These are phyloP conservation scores for Xylaria sp. DNA, from an alignment of 2,329 filamentous ascomycete genomes.

Conservation along the genomic window DNA sequence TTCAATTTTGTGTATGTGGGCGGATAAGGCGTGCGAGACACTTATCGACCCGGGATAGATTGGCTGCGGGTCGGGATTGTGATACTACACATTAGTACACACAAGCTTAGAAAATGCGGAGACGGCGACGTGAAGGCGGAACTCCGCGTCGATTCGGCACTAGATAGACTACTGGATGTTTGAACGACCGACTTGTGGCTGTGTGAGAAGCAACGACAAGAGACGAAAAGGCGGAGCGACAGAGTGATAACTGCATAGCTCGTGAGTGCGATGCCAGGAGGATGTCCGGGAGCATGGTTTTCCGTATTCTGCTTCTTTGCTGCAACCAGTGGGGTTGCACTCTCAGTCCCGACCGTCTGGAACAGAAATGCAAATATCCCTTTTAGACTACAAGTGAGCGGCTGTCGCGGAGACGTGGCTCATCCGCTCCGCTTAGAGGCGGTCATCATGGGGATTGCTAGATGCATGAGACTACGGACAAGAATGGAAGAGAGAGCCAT, in stretches of 20 bases:
- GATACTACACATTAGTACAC: conserved; percentile 2
- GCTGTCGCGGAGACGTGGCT: conserved; percentile 31
- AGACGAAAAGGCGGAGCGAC: conserved; percentile 31
- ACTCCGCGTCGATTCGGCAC: neutral
- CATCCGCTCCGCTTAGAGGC: conserved; percentile 25
- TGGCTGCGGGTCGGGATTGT: conserved; percentile 20
- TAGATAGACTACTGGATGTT: conserved; percentile 16
- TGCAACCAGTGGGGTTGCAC: conserved; percentile 28
- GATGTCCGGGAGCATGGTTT: conserved; percentile 17
- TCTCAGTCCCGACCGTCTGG: conserved; percentile 36
- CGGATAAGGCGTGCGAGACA: conserved; percentile 15
- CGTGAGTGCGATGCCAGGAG: conserved; percentile 19
- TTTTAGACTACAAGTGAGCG: conserved; percentile 27
- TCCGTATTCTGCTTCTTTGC: conserved; percentile 8
- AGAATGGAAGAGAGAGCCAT: conserved; percentile 30
- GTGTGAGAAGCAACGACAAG: conserved; percentile 19
- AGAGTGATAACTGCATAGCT: conserved; percentile 18
- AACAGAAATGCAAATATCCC: conserved; percentile 30
- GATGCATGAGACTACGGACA: conserved; percentile 28
- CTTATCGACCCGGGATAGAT: conserved; percentile 25
- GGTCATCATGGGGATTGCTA: conserved; percentile 18
- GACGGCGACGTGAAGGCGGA: neutral
- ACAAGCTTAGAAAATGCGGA: conserved; percentile 7
- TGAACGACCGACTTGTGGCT: conserved; percentile 20
- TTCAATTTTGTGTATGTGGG: conserved; percentile 10